Percentiles rank a stretch among this genome's conserved stretches.
Evolutionary conservation across 169 alveolate species (phyloP).

Genomic region (Plasmodium vivax): DNA sequence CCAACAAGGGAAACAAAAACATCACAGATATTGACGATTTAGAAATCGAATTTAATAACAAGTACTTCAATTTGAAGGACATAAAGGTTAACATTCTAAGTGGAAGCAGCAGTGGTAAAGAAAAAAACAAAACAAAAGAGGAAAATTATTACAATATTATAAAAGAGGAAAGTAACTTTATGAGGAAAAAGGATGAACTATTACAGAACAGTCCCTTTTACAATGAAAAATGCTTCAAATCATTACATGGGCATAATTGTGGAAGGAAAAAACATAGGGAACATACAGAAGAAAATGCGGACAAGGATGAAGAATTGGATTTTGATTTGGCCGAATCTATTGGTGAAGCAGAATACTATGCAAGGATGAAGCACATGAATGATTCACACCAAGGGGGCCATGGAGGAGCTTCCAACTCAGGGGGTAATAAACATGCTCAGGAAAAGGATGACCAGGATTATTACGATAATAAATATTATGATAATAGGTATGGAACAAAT

Average conservation of each 20-base stretch:
- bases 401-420: background rate
- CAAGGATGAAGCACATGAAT: background rate
- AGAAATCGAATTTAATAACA: conserved; percentile 39
- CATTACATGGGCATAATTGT: conserved; percentile 10
- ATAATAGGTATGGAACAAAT: background rate
- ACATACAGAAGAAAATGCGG: background rate
- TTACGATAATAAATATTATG: background rate
- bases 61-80: conserved; percentile 46
- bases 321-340: conserved; percentile 16
- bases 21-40: conserved; percentile 30
- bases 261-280: background rate
- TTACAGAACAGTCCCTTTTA: conserved; percentile 50
- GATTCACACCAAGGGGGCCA: background rate
- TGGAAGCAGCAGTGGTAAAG: background rate
- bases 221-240: conserved; percentile 29
- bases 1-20: background rate
- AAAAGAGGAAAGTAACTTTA: conserved; percentile 24
- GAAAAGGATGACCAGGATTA: background rate
- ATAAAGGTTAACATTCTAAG: conserved; percentile 30
- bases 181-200: conserved; percentile 41
- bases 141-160: conserved; percentile 17
- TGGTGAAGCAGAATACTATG: background rate
- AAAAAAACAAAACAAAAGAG: background rate
- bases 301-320: conserved; percentile 52
- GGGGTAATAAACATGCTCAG: background rate